phyloP scores from a whole-genome alignment of 2,329 filamentous ascomycete genomes.

The Raffaelea ambrosiae region DNA sequence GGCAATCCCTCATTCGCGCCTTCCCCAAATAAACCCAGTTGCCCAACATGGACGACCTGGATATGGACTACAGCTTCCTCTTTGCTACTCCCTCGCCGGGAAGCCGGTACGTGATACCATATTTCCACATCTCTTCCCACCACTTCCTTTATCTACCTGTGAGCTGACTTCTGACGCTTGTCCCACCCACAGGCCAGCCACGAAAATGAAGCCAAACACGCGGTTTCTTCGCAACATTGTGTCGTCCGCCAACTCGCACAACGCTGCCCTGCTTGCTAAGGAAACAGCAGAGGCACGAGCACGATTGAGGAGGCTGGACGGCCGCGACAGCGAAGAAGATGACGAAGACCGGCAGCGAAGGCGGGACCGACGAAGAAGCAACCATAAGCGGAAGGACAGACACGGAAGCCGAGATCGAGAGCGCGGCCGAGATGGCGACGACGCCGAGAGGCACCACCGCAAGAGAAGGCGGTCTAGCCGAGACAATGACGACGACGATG shows the following conservation, averaged over 20 bases:
- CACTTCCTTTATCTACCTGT: too few species aligned
- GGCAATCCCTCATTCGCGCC: too few species aligned
- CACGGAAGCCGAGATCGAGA: too few species aligned
- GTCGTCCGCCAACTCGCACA: slow-evolving; percentile 79
- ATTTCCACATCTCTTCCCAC: too few species aligned
- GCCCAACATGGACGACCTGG: slow-evolving; percentile 9
- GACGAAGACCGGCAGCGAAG: not conserved
- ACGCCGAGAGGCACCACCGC: too few species aligned
- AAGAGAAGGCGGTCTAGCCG: not conserved
- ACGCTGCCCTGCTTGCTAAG: slow-evolving; percentile 74
- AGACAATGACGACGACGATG: not conserved
- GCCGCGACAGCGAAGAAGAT: not conserved
- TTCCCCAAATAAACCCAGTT: too few species aligned
- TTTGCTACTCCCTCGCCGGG: slow-evolving; percentile 2
- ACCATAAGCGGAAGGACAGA: too few species aligned
- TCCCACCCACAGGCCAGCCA: slow-evolving; percentile 45
- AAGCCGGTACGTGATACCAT: not conserved
- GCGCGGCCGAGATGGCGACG: too few species aligned
- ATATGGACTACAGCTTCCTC: slow-evolving; percentile 8
- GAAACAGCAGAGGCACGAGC: slow-evolving; percentile 72
- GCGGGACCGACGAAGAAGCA: not conserved
- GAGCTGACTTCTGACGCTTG: too few species aligned
- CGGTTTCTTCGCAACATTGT: slow-evolving; percentile 84
- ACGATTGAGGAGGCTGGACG: slow-evolving; percentile 53
- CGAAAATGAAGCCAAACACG: slow-evolving; percentile 81